phyloP scores from a whole-genome alignment of 2,329 filamentous ascomycete species.

The Neoarthrinium moseri region DNA sequence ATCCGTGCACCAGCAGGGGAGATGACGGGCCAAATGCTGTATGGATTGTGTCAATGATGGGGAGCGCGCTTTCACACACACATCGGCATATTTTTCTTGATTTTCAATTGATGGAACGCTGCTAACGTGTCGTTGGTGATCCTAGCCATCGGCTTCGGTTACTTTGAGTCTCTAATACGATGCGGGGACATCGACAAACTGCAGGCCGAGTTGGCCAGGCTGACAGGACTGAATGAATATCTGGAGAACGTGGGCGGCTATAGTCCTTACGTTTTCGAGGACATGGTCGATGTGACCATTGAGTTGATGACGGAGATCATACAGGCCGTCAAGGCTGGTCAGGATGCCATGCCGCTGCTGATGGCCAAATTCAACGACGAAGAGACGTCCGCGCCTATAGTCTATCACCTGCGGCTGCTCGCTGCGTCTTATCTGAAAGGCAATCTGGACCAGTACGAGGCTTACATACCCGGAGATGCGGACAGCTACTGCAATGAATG shows the following conservation, averaged over 20 bases:
- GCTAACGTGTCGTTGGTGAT: constrained; percentile 9
- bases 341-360: constrained; percentile 53
- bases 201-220: constrained; percentile 67
- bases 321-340: constrained; percentile 57
- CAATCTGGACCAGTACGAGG: constrained; percentile 65
- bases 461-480: constrained; percentile 69
- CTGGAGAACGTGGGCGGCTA: constrained; percentile 73
- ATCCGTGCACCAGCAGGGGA: constrained; percentile 9
- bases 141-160: constrained; percentile 85
- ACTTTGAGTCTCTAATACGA: constrained; percentile 82
- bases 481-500: constrained; percentile 66
- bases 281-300: constrained; percentile 77
- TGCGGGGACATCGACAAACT: constrained; percentile 64
- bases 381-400: constrained; percentile 67
- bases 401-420: constrained; percentile 82
- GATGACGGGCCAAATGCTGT: too few species aligned
- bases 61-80: too few species aligned
- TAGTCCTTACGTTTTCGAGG: constrained; percentile 69
- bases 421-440: constrained; percentile 83
- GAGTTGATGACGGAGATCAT: constrained; percentile 65
- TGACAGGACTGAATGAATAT: constrained; percentile 69
- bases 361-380: constrained; percentile 72
- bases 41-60: too few species aligned
- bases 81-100: too few species aligned
- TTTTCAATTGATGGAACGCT: too few species aligned